These are phyloP conservation scores for Tylopilus sp. DNA, from an alignment of 768 basidiomycete genomes.

Conservation along the genomic window DNA sequence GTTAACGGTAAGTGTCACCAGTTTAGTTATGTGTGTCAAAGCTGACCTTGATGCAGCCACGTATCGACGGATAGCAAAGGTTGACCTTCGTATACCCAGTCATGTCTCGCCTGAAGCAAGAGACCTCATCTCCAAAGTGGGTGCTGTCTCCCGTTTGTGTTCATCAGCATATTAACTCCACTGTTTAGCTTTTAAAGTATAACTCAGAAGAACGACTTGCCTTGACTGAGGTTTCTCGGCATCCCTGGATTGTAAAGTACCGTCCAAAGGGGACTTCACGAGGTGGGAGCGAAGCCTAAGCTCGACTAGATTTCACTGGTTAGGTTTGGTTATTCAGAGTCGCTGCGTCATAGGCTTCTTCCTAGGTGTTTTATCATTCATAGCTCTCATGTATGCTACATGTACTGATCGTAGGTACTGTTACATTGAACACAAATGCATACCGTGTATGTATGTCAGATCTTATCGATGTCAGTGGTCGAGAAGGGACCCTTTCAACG, in stretches of 20 bases:
- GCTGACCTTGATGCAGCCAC: slow-evolving; percentile 54
- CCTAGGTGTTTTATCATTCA: slow-evolving; percentile 7
- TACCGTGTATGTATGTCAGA: too few species aligned
- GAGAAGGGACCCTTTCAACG: background rate
- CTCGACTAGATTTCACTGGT: background rate
- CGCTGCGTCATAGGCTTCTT: background rate
- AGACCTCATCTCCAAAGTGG: slow-evolving; percentile 44
- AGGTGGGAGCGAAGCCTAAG: slow-evolving; percentile 24
- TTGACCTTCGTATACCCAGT: slow-evolving; percentile 61
- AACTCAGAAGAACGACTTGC: slow-evolving; percentile 76
- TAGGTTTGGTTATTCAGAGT: background rate
- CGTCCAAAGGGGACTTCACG: slow-evolving; percentile 45
- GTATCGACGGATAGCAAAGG: slow-evolving; percentile 82
- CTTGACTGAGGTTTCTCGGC: slow-evolving; percentile 67
- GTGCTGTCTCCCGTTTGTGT: background rate
- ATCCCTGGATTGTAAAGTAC: slow-evolving; percentile 84
- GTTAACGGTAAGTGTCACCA: slow-evolving; percentile 57
- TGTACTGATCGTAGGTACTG: slow-evolving; percentile 12
- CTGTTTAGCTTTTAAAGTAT: slow-evolving; percentile 71
- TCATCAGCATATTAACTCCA: slow-evolving; percentile 12
- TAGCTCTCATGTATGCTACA: slow-evolving; percentile 8
- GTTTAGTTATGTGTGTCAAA: background rate
- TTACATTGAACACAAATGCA: too few species aligned
- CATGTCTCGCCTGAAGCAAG: slow-evolving; percentile 42
- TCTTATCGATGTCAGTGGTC: background rate